phyloP scores from a whole-genome alignment of 176 grass and related monocot genomes.

The Chrysopogon serrulatus region DNA sequence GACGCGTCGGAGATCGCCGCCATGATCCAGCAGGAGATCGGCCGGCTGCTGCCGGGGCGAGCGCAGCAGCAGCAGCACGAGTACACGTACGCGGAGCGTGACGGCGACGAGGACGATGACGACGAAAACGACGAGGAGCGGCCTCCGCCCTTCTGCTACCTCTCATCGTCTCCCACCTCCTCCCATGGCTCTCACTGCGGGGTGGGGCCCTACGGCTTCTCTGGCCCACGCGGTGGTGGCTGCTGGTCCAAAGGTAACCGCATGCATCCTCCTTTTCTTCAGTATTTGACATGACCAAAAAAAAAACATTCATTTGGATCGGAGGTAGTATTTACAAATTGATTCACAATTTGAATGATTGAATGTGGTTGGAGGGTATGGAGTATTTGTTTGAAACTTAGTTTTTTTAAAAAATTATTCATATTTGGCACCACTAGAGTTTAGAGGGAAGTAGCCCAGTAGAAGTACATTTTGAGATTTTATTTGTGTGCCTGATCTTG shows the following conservation, averaged over 20 bases:
- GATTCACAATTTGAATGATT: background rate
- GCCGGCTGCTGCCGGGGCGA: conserved; percentile 50
- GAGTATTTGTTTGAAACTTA: background rate
- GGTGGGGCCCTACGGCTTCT: background rate
- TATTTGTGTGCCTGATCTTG: background rate
- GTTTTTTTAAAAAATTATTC: background rate
- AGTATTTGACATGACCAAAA: no score
- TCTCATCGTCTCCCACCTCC: conserved; percentile 65
- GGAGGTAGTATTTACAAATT: no score
- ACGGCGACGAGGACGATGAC: conserved; percentile 36
- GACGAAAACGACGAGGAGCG: conserved; percentile 23
- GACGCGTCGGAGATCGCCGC: conserved; percentile 65
- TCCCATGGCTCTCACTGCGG: conserved; percentile 54
- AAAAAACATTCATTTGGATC: no score
- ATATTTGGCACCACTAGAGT: background rate
- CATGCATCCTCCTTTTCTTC: no score
- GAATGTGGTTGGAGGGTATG: background rate
- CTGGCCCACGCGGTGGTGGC: conserved; percentile 11
- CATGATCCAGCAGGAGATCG: conserved; percentile 82
- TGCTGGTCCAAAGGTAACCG: conserved; percentile 42
- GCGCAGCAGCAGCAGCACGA: conserved; percentile 48
- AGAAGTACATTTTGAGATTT: background rate
- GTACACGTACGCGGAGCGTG: conserved; percentile 28
- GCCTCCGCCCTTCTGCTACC: conserved; percentile 53
- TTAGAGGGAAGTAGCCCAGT: background rate